Evolutionary conservation across 768 basidiomycete species (phyloP), one percentile per base, ranked within the genome.

Genomic region (Antrodiella citrinella): DNA sequence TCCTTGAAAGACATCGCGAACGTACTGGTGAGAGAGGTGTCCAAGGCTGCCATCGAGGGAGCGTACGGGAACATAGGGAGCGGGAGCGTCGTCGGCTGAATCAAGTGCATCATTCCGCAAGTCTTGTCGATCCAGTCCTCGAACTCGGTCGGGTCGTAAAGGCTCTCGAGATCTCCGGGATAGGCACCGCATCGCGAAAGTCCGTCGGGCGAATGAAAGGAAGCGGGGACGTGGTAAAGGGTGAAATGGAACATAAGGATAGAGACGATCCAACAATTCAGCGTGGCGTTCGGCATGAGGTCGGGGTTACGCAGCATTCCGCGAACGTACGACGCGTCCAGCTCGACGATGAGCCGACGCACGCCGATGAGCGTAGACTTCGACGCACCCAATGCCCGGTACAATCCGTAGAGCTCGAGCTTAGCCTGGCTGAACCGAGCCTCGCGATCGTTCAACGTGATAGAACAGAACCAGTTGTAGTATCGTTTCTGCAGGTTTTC

Each of bases 361-460:
- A 65, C 49, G 9, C 66, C 69, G 61, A 60, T 67, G 2, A 69
- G 45, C 1, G 63, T 48, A 35, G 67, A 58, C 1, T 63, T 54
- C 0, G 67, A 42, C 1, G 59, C 61, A 30, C 62, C 63, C 19
- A 73, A 30, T 0, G 66, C 63, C 0, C 66, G 45, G 43, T 57
- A 68, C 0, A 74, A 43, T 0, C 73, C 68, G 45, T 69, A 74
- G 0, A 73, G 58, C 50, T 76, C 71, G 0, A 65, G 24, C 42
- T 77, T 76, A 0, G 69, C 59, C 50, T 71, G 69, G 0, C 66
- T 67, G 48, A 71, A 73, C 2, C 59, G 49, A 1, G 58, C 51
- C 52, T 71, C 65, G 0, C 50, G 47, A 0, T 50, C 48, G 23
- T 54, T 65, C 55, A 61, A 70, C 0, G 68, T 68, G 48, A 65